Percentiles rank a stretch among this genome's conserved stretches.
These are phyloP conservation scores for Aspergillus melleus DNA, from an alignment of 2,329 filamentous ascomycete genomes.

Conservation along the genomic window DNA sequence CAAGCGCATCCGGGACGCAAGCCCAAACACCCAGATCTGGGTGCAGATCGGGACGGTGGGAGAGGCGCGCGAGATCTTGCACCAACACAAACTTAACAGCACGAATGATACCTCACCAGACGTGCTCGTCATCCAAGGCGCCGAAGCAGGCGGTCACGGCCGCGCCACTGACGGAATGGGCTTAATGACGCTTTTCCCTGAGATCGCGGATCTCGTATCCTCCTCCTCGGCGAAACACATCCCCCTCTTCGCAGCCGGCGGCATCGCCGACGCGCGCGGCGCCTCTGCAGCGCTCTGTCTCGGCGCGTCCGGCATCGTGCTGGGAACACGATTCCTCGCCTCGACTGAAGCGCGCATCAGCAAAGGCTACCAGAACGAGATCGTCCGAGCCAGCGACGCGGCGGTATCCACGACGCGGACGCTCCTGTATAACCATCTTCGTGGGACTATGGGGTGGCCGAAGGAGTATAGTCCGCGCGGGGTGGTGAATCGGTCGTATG, in stretches of 20 bases:
- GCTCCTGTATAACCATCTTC: constrained; percentile 55
- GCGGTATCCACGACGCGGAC: constrained; percentile 53
- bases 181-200: constrained; percentile 53
- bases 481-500: constrained; percentile 57
- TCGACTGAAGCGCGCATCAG: constrained; percentile 51
- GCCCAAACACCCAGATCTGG: constrained; percentile 52
- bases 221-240: constrained; percentile 32
- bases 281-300: constrained; percentile 52
- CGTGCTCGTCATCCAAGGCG: constrained; percentile 56
- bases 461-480: constrained; percentile 58
- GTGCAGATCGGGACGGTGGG: constrained; percentile 55
- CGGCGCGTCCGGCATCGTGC: constrained; percentile 55
- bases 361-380: constrained; percentile 53
- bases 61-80: constrained; percentile 48
- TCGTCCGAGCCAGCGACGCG: constrained; percentile 54
- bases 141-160: constrained; percentile 58
- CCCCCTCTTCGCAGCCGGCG: constrained; percentile 54
- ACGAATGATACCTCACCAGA: constrained; percentile 45
- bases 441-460: constrained; percentile 62
- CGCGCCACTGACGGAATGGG: constrained; percentile 48
- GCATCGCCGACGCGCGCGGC: constrained; percentile 55
- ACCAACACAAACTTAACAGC: too few species aligned
- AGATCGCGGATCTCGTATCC: constrained; percentile 47
- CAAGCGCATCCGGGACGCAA: constrained; percentile 41
- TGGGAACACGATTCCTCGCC: constrained; percentile 67